A percentile compares a stretch with the other conserved stretches of the same genome.
Conservation (phyloP, 148 eudicot genomes). For the Cornus kousa region DNA sequence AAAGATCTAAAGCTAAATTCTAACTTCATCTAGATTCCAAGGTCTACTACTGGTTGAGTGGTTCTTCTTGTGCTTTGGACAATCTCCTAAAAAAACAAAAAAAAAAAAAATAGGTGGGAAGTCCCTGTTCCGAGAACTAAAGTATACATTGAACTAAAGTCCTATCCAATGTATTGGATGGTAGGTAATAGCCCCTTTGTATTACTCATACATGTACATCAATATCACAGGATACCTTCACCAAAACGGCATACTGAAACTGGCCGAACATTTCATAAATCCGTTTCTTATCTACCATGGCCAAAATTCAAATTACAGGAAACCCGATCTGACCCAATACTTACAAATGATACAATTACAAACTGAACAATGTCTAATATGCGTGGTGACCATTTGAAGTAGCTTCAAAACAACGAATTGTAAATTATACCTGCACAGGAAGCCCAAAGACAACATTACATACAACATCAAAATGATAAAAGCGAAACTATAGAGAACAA, state of each 20-base stretch:
- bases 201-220: neutral
- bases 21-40: too few species aligned
- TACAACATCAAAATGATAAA: neutral
- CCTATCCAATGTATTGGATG: too few species aligned
- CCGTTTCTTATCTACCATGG: neutral
- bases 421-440: conserved; percentile 13
- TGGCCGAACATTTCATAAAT: neutral
- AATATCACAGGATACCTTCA: neutral
- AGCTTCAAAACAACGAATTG: too few species aligned
- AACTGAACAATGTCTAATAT: conserved; percentile 10
- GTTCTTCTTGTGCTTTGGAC: too few species aligned
- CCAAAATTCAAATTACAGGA: neutral
- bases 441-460: conserved; percentile 2
- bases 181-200: too few species aligned
- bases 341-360: conserved; percentile 19
- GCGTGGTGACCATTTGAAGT: neutral
- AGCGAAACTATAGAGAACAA: neutral
- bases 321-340: neutral
- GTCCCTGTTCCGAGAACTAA: too few species aligned
- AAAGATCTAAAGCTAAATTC: too few species aligned
- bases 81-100: too few species aligned
- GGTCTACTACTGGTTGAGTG: too few species aligned
- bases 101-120: too few species aligned
- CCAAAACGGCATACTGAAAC: neutral
- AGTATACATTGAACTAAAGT: too few species aligned